Conservation (phyloP, 2,329 filamentous ascomycete genomes). For the Hypoxylon sp. region DNA sequence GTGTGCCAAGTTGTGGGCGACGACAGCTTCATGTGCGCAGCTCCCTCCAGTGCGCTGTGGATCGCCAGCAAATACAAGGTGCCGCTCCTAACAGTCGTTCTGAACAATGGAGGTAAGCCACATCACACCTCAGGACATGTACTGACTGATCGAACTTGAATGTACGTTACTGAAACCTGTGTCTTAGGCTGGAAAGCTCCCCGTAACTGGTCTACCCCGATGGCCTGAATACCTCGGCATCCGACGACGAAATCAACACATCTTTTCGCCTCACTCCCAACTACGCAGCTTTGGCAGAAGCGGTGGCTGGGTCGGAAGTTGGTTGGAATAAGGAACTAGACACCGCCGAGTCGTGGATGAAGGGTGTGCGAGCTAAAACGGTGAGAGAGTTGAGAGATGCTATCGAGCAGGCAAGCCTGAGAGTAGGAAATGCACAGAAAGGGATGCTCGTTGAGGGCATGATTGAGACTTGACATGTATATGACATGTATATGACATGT, state of each 20-base stretch:
- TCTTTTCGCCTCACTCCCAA: conserved; percentile 41
- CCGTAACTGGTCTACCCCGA: conserved; percentile 39
- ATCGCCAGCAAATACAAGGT: conserved; percentile 56
- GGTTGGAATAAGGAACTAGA: conserved; percentile 17
- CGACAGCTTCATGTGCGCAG: conserved; percentile 58
- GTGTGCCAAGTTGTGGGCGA: conserved; percentile 60
- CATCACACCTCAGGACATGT: background rate
- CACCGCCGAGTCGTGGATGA: conserved; percentile 25
- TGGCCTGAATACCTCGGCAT: conserved; percentile 32
- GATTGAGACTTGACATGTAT: no score
- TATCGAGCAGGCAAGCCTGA: conserved; percentile 16
- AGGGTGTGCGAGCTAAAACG: conserved; percentile 32
- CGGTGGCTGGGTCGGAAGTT: conserved; percentile 34
- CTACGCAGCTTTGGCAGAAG: conserved; percentile 39
- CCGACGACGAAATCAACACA: conserved; percentile 40
- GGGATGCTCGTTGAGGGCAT: conserved; percentile 39
- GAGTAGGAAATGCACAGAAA: conserved; percentile 28
- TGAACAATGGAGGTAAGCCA: conserved; percentile 59
- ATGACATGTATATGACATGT: no score
- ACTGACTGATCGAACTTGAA: no score
- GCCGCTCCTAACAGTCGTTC: conserved; percentile 57
- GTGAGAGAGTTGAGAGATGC: conserved; percentile 32
- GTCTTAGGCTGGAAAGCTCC: conserved; percentile 40
- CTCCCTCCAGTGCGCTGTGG: conserved; percentile 59
- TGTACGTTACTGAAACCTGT: no score